phyloP scores from a whole-genome alignment of 495 filamentous ascomycete species.

The Glarea lozoyensis region DNA sequence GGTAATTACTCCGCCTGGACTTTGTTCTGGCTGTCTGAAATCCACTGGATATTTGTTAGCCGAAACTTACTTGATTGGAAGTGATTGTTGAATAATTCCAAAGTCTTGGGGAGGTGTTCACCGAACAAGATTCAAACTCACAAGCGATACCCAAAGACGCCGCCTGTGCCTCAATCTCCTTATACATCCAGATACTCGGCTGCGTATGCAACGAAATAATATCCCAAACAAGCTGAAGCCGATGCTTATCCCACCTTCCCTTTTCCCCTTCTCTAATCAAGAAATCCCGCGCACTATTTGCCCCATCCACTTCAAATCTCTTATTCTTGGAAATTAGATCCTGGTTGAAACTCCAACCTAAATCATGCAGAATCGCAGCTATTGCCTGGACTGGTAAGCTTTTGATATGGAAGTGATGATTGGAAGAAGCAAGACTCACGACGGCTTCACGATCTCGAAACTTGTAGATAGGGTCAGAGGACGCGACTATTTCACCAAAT shows the following conservation, averaged over 20 bases:
- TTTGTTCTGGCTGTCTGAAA: conserved; percentile 29
- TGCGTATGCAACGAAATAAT: conserved; percentile 43
- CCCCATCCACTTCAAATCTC: conserved; percentile 50
- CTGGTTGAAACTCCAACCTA: conserved; percentile 36
- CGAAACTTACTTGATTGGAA: too few species aligned
- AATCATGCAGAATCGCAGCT: conserved; percentile 42
- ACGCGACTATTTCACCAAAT: conserved; percentile 31
- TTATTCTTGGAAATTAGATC: conserved; percentile 32
- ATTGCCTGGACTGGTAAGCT: conserved; percentile 42
- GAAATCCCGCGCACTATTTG: conserved; percentile 37
- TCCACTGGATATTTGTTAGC: too few species aligned
- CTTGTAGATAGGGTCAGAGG: conserved; percentile 25
- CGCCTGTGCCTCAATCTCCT: conserved; percentile 36
- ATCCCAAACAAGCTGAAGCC: conserved; percentile 43
- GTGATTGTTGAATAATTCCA: too few species aligned
- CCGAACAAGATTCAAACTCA: too few species aligned
- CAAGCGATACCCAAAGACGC: conserved; percentile 31
- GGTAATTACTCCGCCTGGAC: conserved; percentile 22
- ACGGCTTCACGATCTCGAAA: conserved; percentile 35
- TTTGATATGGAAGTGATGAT: too few species aligned
- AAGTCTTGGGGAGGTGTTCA: too few species aligned
- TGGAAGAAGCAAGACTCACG: too few species aligned
- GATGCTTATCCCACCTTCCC: conserved; percentile 27
- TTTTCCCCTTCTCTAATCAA: conserved; percentile 19
- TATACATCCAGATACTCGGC: conserved; percentile 29